A percentile compares a stretch with the other conserved stretches of the same genome.
Evolutionary conservation across 1,139 yeast genomes (phyloP).

Genomic region (Yamadazyma diddensiae): DNA sequence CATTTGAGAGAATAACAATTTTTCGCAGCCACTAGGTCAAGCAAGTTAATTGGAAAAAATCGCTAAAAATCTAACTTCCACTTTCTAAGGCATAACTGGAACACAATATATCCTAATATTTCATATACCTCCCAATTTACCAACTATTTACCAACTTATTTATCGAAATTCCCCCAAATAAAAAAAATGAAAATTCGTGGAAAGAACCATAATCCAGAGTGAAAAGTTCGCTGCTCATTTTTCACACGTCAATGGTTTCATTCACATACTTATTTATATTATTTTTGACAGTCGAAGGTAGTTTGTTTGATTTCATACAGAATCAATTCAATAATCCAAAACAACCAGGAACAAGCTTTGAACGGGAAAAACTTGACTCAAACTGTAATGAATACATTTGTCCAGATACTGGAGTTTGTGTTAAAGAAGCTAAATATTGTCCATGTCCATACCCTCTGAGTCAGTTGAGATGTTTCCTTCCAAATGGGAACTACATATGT

Average conservation of each 20-base stretch:
- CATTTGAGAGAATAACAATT: too few species aligned
- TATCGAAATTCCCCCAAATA: too few species aligned
- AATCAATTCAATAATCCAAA: constrained; percentile 24
- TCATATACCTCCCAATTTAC: too few species aligned
- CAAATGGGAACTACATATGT: constrained; percentile 69
- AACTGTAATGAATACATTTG: constrained; percentile 75
- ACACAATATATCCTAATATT: too few species aligned
- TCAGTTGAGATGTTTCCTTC: constrained; percentile 76
- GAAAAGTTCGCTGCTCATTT: neutral
- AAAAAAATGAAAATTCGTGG: too few species aligned
- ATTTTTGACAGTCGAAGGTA: constrained; percentile 8
- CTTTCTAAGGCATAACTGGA: too few species aligned
- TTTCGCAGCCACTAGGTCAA: too few species aligned
- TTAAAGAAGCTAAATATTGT: constrained; percentile 62
- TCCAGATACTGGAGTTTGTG: constrained; percentile 80
- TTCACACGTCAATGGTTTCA: neutral
- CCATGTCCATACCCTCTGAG: constrained; percentile 90
- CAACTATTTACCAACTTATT: too few species aligned
- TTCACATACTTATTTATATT: neutral
- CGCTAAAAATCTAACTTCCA: too few species aligned
- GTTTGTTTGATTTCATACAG: constrained; percentile 27
- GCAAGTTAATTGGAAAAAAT: too few species aligned
- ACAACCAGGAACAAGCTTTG: constrained; percentile 18
- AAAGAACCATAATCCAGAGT: too few species aligned
- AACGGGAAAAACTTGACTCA: constrained; percentile 28